Evolutionary conservation across 441 rosid species (phyloP).

Genomic region (Capsella rubella): DNA sequence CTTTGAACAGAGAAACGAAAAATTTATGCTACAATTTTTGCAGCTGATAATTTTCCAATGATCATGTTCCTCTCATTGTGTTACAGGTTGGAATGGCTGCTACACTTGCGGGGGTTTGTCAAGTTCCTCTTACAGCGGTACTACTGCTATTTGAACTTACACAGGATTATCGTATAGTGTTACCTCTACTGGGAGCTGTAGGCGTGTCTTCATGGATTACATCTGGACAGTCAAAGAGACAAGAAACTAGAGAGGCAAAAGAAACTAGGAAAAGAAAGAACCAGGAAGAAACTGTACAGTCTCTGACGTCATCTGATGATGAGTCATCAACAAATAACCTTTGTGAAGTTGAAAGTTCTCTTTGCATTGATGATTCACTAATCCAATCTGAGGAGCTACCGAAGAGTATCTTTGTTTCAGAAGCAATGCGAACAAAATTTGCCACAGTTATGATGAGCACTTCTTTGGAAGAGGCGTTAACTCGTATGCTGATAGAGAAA

Average conservation of each 20-base stretch:
- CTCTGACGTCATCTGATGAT: conserved; percentile 45
- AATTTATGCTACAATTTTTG: neutral
- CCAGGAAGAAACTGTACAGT: conserved; percentile 37
- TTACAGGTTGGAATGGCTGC: conserved; percentile 99
- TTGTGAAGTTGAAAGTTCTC: conserved; percentile 93
- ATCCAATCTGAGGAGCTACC: conserved; percentile 50
- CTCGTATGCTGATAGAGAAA: conserved; percentile 86
- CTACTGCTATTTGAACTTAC: conserved; percentile 90
- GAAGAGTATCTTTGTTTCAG: conserved; percentile 66
- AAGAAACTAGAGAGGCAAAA: conserved; percentile 54
- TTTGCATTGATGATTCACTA: conserved; percentile 69
- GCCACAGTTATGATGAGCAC: conserved; percentile 72
- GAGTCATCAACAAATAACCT: conserved; percentile 56
- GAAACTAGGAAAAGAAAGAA: conserved; percentile 48
- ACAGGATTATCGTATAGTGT: conserved; percentile 91
- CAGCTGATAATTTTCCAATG: conserved; percentile 30
- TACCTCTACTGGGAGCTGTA: conserved; percentile 90
- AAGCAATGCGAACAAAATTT: conserved; percentile 92
- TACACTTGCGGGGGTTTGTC: conserved; percentile 98
- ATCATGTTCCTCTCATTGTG: conserved; percentile 11
- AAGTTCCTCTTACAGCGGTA: conserved; percentile 95
- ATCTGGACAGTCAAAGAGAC: conserved; percentile 74
- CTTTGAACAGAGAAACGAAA: no score
- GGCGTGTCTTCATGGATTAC: conserved; percentile 97
- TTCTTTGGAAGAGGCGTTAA: conserved; percentile 73